A percentile compares a stretch with the other conserved stretches of the same genome.
phyloP scores from a whole-genome alignment of 2,329 filamentous ascomycete genomes.

The Ambrosiella beaveri region DNA sequence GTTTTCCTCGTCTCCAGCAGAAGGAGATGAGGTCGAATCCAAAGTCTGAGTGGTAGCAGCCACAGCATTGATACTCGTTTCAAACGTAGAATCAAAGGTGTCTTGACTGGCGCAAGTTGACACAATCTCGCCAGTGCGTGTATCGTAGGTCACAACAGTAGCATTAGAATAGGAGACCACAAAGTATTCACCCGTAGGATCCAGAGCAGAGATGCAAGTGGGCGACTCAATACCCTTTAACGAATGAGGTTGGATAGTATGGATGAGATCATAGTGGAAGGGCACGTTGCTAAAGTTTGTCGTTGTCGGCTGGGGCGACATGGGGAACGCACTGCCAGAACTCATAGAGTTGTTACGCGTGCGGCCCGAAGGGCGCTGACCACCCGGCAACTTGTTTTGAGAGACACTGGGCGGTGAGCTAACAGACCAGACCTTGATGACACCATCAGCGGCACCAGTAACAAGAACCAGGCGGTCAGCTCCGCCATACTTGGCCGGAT shows the following conservation, averaged over 20 bases:
- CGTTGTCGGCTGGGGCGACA: slow-evolving; percentile 58
- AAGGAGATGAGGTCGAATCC: slow-evolving; percentile 43
- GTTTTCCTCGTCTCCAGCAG: slow-evolving; percentile 53
- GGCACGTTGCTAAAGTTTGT: slow-evolving; percentile 70
- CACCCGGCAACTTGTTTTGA: slow-evolving; percentile 48
- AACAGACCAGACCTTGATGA: slow-evolving; percentile 84
- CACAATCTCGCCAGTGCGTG: slow-evolving; percentile 75
- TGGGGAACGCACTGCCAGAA: slow-evolving; percentile 81
- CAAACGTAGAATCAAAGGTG: slow-evolving; percentile 70
- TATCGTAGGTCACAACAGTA: slow-evolving; percentile 81
- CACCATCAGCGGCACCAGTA: slow-evolving; percentile 80
- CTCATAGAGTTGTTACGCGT: slow-evolving; percentile 85
- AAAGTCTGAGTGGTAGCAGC: slow-evolving; percentile 73
- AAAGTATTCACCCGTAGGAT: slow-evolving; percentile 66
- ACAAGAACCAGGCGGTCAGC: slow-evolving; percentile 78
- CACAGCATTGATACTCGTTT: slow-evolving; percentile 75
- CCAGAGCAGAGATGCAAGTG: slow-evolving; percentile 85
- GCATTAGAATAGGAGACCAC: slow-evolving; percentile 88
- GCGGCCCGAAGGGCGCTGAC: slow-evolving; percentile 39
- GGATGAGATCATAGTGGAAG: slow-evolving; percentile 75
- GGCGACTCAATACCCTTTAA: slow-evolving; percentile 42
- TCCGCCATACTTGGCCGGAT: slow-evolving; percentile 54
- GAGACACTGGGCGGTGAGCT: slow-evolving; percentile 75
- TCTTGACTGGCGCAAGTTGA: slow-evolving; percentile 86
- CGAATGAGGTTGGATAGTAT: slow-evolving; percentile 35